Evolutionary conservation across 495 filamentous ascomycete genomes (phyloP), one percentile per base, ranked within the genome.

Genomic region (Podospora fimiseda): DNA sequence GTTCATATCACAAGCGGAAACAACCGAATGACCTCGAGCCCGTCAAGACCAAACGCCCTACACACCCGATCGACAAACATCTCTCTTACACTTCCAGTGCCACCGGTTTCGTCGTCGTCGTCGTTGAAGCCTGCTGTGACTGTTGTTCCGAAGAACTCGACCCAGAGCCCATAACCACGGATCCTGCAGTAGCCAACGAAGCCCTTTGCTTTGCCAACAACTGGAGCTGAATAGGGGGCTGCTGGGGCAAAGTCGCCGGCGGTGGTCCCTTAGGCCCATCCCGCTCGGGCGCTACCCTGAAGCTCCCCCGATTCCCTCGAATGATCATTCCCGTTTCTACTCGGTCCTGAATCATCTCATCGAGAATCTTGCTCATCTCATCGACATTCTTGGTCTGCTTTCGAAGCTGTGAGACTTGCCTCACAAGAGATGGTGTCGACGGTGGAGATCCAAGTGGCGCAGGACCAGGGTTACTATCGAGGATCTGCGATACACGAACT

Each of bases 271-370:
- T 15, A 2, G 39, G n/a, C 51, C 24, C 39, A 54, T 64, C 66
- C 30, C 59, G 49, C 30, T 69, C 66, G 2, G 58, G 61, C 14
- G 72, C 71, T 21, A 82, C 50, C 22, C 74, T 70, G 33, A 84
- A 71, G 52, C 77, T 79, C 13, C 82, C 82, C 45, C 81, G 73
- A 27, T 69, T 67, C 40, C 81, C 76, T 50, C 84, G 79, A 22
- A 85, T 71, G 39, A 85, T 58, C 43, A 84, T 77, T 14, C 85
- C 86, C 23, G 74, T 76, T 56, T 90, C 86, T 46, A 91, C 86
- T 18, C 86, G 82, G 62, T 89, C 85, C 66, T 89, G 87, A 53
- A 96, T 93, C 90, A 96, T 96, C 67, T 93, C 87, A 57, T 96
- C 90, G 24, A 96, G 78, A 70, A 96, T 89, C 43, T 82, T 78